These are phyloP conservation scores for Ascochyta lentis DNA, from an alignment of 2,329 filamentous ascomycete species.

Conservation along the genomic window DNA sequence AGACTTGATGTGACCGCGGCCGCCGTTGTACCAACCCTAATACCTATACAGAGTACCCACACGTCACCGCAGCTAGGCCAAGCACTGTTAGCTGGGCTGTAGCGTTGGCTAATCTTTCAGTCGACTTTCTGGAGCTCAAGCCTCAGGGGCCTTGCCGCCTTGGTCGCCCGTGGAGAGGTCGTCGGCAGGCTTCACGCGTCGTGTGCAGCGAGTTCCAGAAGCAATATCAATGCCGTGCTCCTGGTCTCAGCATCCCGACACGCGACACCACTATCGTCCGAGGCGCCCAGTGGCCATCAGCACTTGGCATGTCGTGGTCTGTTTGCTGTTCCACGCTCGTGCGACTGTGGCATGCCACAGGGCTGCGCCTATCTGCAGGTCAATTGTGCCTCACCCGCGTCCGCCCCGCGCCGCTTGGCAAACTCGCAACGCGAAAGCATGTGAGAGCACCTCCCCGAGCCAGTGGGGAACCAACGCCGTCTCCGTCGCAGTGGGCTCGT, in stretches of 20 bases:
- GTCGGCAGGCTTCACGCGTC: background rate
- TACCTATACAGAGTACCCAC: background rate
- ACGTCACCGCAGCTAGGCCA: conserved; percentile 9
- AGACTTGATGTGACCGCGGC: too few relatives aligned
- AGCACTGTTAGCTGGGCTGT: background rate
- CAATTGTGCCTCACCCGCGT: conserved; percentile 16
- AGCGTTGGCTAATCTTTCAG: background rate
- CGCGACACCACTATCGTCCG: background rate
- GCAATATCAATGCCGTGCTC: conserved; percentile 7
- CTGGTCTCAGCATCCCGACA: conserved; percentile 5
- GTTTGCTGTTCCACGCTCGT: conserved; percentile 14
- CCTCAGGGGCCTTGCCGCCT: background rate
- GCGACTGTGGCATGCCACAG: conserved; percentile 15
- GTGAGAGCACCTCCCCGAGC: conserved; percentile 16
- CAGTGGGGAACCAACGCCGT: conserved; percentile 25
- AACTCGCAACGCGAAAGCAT: conserved; percentile 15
- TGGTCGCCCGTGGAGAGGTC: conserved; percentile 2
- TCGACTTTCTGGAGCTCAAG: conserved; percentile 6
- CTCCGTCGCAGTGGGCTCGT: conserved; percentile 24
- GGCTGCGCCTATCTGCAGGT: conserved; percentile 17
- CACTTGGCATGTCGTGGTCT: conserved; percentile 6
- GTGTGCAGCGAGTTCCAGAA: conserved; percentile 8
- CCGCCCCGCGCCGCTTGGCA: conserved; percentile 14
- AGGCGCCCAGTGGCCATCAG: conserved; percentile 11
- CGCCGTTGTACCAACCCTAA: conserved; percentile 10